These are phyloP conservation scores for Starmera stellimalicola DNA, from an alignment of 1,139 yeast species.

Conservation along the genomic window DNA sequence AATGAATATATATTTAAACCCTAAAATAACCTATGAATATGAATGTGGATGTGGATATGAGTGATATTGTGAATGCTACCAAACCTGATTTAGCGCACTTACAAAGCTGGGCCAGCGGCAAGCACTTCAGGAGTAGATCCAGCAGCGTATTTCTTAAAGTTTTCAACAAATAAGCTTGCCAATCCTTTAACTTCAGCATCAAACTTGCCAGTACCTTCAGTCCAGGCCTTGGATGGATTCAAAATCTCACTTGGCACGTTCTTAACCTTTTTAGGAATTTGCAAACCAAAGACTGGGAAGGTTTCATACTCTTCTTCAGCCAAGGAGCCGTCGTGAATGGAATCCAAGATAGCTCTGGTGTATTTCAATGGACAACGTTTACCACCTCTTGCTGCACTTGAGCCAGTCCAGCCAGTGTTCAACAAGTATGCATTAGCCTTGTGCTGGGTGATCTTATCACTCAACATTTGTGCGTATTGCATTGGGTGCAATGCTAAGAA, in stretches of 20 bases:
- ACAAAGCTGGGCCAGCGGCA: constrained; percentile 75
- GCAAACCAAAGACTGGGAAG: constrained; percentile 81
- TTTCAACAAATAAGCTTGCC: constrained; percentile 73
- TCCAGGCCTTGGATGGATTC: constrained; percentile 86
- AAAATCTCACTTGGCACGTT: constrained; percentile 79
- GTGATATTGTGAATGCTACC: not conserved
- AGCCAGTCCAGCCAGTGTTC: constrained; percentile 98
- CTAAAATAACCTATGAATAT: not conserved
- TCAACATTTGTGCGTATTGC: constrained; percentile 94
- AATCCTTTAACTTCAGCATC: constrained; percentile 59
- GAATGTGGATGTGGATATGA: not conserved
- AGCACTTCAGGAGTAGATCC: constrained; percentile 81
- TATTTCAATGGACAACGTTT: constrained; percentile 96
- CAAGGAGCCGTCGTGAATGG: constrained; percentile 89
- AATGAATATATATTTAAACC: not conserved
- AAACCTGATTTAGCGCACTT: too few species aligned
- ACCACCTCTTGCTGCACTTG: constrained; percentile 88
- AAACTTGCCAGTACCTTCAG: constrained; percentile 61
- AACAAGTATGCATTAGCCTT: constrained; percentile 93
- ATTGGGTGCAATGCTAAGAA: constrained; percentile 97
- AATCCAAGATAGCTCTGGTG: constrained; percentile 93
- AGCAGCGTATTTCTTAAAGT: constrained; percentile 76
- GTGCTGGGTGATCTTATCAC: constrained; percentile 85
- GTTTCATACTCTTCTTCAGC: constrained; percentile 72
- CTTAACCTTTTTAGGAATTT: constrained; percentile 74